Percentiles rank a stretch among this genome's conserved stretches.
Evolutionary conservation across 169 alveolate species (phyloP).

Genomic region (Plasmodium vinckei): DNA sequence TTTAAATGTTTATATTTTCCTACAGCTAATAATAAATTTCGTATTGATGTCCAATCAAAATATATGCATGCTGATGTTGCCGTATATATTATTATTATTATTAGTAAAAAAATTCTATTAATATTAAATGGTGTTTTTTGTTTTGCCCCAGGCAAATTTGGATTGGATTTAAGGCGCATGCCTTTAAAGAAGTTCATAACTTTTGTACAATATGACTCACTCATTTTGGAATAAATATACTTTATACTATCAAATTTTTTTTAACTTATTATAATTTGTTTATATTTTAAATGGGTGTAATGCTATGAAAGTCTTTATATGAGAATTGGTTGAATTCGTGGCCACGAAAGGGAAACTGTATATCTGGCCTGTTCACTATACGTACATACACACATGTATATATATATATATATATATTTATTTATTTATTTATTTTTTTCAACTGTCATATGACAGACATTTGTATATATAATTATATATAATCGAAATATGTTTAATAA

Average conservation of each 20-base stretch:
- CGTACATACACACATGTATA: neutral
- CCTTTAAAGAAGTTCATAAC: conserved; percentile 13
- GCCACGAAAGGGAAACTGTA: no score
- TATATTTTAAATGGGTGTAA: no score
- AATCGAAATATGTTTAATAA: no score
- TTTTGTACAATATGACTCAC: neutral
- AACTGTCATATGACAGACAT: neutral
- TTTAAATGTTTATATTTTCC: conserved; percentile 60
- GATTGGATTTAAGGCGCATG: conserved; percentile 31
- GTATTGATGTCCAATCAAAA: conserved; percentile 66
- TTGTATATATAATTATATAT: no score
- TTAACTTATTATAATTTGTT: no score
- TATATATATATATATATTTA: neutral
- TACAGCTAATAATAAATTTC: conserved; percentile 36
- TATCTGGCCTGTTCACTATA: neutral
- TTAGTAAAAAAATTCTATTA: conserved; percentile 13
- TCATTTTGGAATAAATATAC: conserved; percentile 7
- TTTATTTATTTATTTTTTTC: neutral
- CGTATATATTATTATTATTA: conserved; percentile 50
- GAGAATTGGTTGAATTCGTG: no score
- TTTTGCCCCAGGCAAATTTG: conserved; percentile 60
- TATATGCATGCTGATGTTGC: conserved; percentile 57
- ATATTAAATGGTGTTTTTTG: conserved; percentile 73
- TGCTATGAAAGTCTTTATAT: no score
- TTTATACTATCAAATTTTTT: neutral